Base-by-base conservation (phyloP, 2,329 filamentous ascomycete genomes). In the Sporothrix sp. region DNA sequence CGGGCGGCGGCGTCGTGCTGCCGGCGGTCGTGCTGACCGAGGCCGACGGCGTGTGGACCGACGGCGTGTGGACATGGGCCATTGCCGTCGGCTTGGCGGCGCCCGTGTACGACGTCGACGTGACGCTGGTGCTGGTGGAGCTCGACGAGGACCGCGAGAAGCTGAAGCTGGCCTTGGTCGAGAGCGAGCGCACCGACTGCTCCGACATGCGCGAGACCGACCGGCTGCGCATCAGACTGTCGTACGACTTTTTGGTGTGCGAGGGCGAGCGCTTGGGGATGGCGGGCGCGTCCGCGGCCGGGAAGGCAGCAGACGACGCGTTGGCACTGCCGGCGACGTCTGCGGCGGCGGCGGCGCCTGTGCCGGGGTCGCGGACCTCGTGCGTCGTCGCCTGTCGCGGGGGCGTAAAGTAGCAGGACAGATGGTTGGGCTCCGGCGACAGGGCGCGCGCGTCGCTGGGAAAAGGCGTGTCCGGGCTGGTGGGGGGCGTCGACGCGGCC, bases 241-340 rank as follows among this genome's bases (percentile, higher is more conserved):
- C 86, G 62, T 87, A 84, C 0, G 74, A 75, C 64, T 87, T 84
- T 72, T 95, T 96, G 60, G 87, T 95, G 70, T 96, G 91, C 9
- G 87, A 91, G 3, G 85, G 78, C 2, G 89, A 83, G 52, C 91
- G 81, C 63, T 80, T 76, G 4, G 91, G 91, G 53, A 96, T 82
- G 14, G 71, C 70, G 1, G 87, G 87, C 2, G 80, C 74, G 33
- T 71, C 65, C 10, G 54, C 37, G 2, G 54, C 51, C 0, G 69
- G 67, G 23, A 42, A 48, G 3, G 49, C 46, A 21, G 25, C 25
- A 28, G 25, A 7, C 14, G 35, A 66, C 70, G 58, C 52, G 66
- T 65, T 56, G 72, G 71, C 44, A 67, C 66, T 9, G 76, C 69
- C 20, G 67, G 40, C 8, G 4, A 11, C 16, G 16, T 27, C 11